These are phyloP conservation scores for Dactylella cylindrospora DNA, from an alignment of 2,329 filamentous ascomycete species.

Conservation along the genomic window DNA sequence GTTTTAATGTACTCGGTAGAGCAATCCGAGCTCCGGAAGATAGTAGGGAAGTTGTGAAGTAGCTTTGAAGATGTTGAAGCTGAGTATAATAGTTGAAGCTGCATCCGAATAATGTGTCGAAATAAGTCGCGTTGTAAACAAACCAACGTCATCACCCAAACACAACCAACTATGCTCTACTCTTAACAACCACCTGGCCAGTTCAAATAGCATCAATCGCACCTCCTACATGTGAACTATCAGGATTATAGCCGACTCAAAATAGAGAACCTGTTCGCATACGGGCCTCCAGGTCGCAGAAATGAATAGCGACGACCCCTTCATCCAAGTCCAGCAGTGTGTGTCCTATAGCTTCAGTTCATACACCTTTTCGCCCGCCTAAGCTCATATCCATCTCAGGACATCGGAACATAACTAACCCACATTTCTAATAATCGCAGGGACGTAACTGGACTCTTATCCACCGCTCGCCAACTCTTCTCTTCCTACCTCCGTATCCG, in stretches of 20 bases:
- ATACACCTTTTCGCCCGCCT: slow-evolving; percentile 10
- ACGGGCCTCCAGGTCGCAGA: too few species aligned
- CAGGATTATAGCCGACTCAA: too few species aligned
- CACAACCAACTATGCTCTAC: neutral
- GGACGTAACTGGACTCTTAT: slow-evolving; percentile 83
- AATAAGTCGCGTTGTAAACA: slow-evolving; percentile 41
- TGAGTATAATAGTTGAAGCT: too few species aligned
- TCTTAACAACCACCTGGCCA: too few species aligned
- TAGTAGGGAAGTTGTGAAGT: neutral
- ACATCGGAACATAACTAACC: too few species aligned
- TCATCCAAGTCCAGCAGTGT: slow-evolving; percentile 49
- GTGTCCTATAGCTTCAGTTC: slow-evolving; percentile 16
- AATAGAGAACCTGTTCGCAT: too few species aligned
- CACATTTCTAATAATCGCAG: slow-evolving; percentile 55
- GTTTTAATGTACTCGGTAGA: neutral
- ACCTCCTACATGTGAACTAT: too few species aligned
- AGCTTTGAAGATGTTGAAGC: neutral
- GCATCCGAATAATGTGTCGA: too few species aligned
- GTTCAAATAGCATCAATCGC: too few species aligned
- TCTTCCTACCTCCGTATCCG: slow-evolving; percentile 94
- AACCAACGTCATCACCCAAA: slow-evolving; percentile 37
- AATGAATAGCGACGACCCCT: slow-evolving; percentile 48
- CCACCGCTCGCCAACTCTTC: slow-evolving; percentile 80
- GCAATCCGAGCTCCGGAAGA: neutral
- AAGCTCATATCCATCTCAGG: too few species aligned